Evolutionary conservation across 2,329 filamentous ascomycete species (phyloP).

Genomic region (Thelonectria rubi): DNA sequence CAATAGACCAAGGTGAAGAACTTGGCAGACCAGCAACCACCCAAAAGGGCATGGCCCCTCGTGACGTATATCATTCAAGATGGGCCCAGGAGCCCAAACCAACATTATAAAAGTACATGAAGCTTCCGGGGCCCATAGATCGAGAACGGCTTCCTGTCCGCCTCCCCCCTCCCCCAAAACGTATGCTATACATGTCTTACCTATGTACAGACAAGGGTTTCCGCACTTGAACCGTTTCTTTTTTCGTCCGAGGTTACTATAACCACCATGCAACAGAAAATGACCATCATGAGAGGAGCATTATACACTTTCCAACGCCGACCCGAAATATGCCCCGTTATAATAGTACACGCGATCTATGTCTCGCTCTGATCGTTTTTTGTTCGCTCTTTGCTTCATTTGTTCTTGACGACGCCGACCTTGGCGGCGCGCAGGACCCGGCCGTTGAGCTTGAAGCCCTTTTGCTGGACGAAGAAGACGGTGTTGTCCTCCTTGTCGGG

Average conservation of each 20-base stretch:
- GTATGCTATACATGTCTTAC: slow-evolving; percentile 39
- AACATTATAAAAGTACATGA: slow-evolving; percentile 20
- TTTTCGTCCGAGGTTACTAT: slow-evolving; percentile 34
- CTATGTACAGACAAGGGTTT: slow-evolving; percentile 33
- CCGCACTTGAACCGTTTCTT: slow-evolving; percentile 35
- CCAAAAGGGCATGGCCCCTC: slow-evolving; percentile 7
- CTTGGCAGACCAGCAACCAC: no score
- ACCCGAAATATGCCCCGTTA: slow-evolving; percentile 35
- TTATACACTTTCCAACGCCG: slow-evolving; percentile 54
- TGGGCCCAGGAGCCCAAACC: slow-evolving; percentile 3
- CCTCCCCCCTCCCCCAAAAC: background rate
- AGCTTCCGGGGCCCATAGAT: slow-evolving; percentile 14
- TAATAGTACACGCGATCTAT: slow-evolving; percentile 47
- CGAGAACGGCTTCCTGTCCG: slow-evolving; percentile 18
- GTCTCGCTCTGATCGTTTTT: slow-evolving; percentile 14
- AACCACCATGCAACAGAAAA: slow-evolving; percentile 42
- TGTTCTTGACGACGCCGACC: slow-evolving; percentile 94
- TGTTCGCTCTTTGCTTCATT: slow-evolving; percentile 44
- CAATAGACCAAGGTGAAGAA: no score
- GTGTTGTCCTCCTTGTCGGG: slow-evolving; percentile 88
- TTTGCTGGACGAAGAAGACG: slow-evolving; percentile 92
- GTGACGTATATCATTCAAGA: slow-evolving; percentile 9
- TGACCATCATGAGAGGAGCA: slow-evolving; percentile 57
- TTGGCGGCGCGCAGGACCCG: slow-evolving; percentile 90
- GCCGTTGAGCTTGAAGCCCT: slow-evolving; percentile 94